These are phyloP conservation scores for Yarrowia sp. DNA, from an alignment of 805 yeast species.

Conservation along the genomic window DNA sequence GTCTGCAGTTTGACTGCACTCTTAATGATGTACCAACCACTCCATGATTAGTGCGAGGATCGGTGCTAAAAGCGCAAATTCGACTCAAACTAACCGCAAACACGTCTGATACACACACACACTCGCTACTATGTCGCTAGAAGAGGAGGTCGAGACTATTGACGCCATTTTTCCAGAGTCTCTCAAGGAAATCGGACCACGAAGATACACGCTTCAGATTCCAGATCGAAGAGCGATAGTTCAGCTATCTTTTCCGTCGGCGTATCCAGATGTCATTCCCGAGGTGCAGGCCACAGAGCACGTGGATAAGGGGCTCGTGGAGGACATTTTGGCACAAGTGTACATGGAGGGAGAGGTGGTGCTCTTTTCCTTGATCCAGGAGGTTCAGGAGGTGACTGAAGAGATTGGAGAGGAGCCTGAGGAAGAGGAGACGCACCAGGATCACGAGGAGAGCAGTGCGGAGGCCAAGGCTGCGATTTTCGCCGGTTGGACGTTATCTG, in stretches of 20 bases:
- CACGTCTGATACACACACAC: neutral
- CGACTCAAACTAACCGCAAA: neutral
- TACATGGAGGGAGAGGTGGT: constrained; percentile 72
- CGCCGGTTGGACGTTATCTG: constrained; percentile 75
- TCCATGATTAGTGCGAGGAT: constrained; percentile 21
- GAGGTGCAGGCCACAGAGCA: constrained; percentile 61
- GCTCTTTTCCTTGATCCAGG: constrained; percentile 77
- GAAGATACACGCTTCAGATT: constrained; percentile 62
- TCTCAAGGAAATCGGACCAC: constrained; percentile 49
- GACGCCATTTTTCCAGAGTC: constrained; percentile 86
- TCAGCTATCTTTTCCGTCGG: constrained; percentile 73
- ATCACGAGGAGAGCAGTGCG: constrained; percentile 41
- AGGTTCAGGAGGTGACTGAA: constrained; percentile 42
- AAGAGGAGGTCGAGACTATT: constrained; percentile 80
- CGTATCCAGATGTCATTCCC: constrained; percentile 75
- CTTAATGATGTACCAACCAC: neutral
- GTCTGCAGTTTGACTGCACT: too few relatives aligned
- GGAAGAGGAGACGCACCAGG: neutral
- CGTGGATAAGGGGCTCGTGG: constrained; percentile 52
- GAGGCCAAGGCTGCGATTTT: constrained; percentile 40
- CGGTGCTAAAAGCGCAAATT: constrained; percentile 25
- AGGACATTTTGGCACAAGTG: constrained; percentile 60
- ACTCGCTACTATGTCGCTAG: constrained; percentile 46
- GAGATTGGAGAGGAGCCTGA: constrained; percentile 35
- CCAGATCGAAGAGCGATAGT: constrained; percentile 57